These are phyloP conservation scores for Suillus subluteus DNA, from an alignment of 768 basidiomycete genomes.

Conservation along the genomic window DNA sequence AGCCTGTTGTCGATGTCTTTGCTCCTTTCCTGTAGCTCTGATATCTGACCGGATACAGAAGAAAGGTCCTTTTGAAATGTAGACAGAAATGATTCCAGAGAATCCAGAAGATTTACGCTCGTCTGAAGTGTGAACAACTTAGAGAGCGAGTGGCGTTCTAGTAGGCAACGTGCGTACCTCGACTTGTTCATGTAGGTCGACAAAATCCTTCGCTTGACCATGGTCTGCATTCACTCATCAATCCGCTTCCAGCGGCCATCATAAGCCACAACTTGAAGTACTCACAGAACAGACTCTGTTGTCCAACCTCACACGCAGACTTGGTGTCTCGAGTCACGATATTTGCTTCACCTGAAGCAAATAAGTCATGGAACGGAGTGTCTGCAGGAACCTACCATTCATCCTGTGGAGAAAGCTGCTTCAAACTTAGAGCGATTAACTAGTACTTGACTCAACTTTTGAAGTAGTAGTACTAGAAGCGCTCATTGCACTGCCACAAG, in stretches of 20 bases:
- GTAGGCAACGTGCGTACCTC: slow-evolving; percentile 50
- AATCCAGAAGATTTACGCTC: slow-evolving; percentile 82
- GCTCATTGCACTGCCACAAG: slow-evolving; percentile 2
- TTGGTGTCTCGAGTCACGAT: background rate
- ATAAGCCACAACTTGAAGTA: background rate
- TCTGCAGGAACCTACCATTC: slow-evolving; percentile 1
- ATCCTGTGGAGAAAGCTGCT: background rate
- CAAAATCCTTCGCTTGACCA: slow-evolving; percentile 62
- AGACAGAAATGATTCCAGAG: slow-evolving; percentile 88
- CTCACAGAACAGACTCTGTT: slow-evolving; percentile 1
- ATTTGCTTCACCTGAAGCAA: background rate
- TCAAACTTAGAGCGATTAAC: background rate
- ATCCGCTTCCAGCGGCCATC: background rate
- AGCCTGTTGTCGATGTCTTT: slow-evolving; percentile 88
- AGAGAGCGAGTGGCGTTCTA: background rate
- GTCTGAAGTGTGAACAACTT: slow-evolving; percentile 53
- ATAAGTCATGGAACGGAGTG: background rate
- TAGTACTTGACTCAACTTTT: background rate
- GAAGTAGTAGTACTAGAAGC: background rate
- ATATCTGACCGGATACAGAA: slow-evolving; percentile 94
- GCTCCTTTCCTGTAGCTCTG: slow-evolving; percentile 88
- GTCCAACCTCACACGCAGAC: background rate
- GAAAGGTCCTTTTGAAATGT: slow-evolving; percentile 95
- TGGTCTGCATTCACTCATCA: slow-evolving; percentile 30
- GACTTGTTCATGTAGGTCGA: slow-evolving; percentile 91